Evolutionary conservation across 2,329 filamentous ascomycete genomes (phyloP), one percentile per base, ranked within the genome.

Genomic region (Colletotrichum sp.): DNA sequence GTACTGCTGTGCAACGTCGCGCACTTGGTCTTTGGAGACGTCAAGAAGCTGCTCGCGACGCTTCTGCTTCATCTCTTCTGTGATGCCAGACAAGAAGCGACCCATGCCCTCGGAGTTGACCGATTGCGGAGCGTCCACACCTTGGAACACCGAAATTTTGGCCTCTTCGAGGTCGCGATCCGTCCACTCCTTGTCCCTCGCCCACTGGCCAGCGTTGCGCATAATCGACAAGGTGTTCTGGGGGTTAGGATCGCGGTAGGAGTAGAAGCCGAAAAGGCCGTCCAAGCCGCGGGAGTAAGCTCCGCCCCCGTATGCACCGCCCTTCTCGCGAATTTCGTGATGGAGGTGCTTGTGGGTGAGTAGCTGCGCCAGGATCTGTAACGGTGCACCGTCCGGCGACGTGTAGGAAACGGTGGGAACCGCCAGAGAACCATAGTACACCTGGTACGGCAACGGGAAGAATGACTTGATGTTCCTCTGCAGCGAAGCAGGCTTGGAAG

Each of bases 281-380:
- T 95, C 94, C 9, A 98, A 87, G 0, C 94, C 92, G 28, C 93
- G 92, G 60, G 94, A 93, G 83, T 95, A 96, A 2, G 97, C 96
- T 16, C 96, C 96, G 26, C 95, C 97, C 60, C 97, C 97, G 80
- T 99, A 99, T 0, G 97, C 97, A 49, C 97, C 97, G 36, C 97
- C 97, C 86, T 99, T 99, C 83, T 99, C 97, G 71, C 97, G 95
- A 79, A 99, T 98, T 85, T 99, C 97, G 79, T 98, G 96, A 83
- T 99, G 97, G 32, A 99, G 89, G 82, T 98, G 95, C 85, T 98
- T 98, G 87, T 99, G 96, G 1, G 96, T 99, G 36, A 99, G 91
- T 21, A 99, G 92, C 83, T 98, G 95, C 15, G 96, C 93, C 26
- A 99, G 92, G 55, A 99, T 94, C 80, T 96, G 95, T 18, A 99